A percentile compares a stretch with the other conserved stretches of the same genome.
Evolutionary conservation across 2,329 filamentous ascomycete genomes (phyloP).

Genomic region (Bipolaris gigantea): DNA sequence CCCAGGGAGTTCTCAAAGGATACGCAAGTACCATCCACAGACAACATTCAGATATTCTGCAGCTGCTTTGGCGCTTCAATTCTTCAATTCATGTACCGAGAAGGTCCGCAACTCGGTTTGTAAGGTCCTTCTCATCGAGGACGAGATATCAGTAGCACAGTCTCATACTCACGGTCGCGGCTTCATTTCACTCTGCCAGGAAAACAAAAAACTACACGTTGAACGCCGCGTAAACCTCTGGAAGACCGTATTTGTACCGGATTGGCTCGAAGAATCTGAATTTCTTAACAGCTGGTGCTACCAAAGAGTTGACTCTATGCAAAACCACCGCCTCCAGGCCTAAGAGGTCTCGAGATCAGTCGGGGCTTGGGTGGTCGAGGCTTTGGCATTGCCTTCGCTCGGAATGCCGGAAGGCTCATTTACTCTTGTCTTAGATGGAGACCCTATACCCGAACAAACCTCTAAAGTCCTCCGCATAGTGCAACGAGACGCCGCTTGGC

Average conservation of each 20-base stretch:
- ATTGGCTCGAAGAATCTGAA: background rate
- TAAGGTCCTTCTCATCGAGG: background rate
- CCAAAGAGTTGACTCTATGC: too few species aligned
- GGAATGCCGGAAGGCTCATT: conserved; percentile 14
- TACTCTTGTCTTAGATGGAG: conserved; percentile 11
- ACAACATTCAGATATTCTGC: background rate
- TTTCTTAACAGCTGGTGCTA: too few species aligned
- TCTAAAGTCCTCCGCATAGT: background rate
- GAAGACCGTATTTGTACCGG: background rate
- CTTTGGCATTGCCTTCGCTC: background rate
- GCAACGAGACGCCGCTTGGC: background rate
- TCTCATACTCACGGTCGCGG: conserved; percentile 10
- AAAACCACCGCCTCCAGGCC: background rate
- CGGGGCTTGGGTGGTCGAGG: conserved; percentile 11
- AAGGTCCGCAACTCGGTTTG: background rate
- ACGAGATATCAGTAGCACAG: background rate
- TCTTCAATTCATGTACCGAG: background rate
- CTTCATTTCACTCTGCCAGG: conserved; percentile 7
- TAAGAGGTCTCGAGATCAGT: background rate
- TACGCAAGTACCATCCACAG: background rate
- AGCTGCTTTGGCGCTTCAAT: background rate
- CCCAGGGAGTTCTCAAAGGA: background rate
- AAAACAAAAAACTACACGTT: conserved; percentile 6
- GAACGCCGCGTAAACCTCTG: conserved; percentile 3
- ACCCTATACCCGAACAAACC: background rate